Evolutionary conservation across 768 basidiomycete genomes (phyloP).

Genomic region (Rhizopogon vesiculosus): DNA sequence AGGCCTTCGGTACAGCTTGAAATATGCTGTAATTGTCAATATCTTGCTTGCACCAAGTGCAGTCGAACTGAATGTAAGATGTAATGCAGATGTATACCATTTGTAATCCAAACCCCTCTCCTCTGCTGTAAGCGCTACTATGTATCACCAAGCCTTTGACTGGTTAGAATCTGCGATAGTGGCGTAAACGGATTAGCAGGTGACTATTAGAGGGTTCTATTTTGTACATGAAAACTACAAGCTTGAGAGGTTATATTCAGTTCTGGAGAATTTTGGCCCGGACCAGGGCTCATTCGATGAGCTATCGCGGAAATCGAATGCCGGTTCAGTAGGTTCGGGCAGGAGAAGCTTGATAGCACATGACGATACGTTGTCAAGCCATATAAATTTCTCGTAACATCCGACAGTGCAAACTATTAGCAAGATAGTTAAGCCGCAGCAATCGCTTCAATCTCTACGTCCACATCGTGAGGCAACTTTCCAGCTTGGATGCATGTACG

Average conservation of each 20-base stretch:
- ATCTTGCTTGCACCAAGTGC: neutral
- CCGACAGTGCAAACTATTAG: no score
- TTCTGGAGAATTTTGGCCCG: neutral
- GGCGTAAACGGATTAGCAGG: neutral
- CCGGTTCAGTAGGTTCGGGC: no score
- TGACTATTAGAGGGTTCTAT: neutral
- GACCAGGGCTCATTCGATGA: no score
- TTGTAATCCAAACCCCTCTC: neutral
- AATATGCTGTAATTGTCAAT: neutral
- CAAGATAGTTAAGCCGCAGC: slow-evolving; percentile 29
- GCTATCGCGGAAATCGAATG: no score
- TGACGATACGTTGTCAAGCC: neutral
- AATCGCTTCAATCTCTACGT: slow-evolving; percentile 71
- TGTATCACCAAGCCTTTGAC: no score
- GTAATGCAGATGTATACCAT: neutral
- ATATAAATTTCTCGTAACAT: no score
- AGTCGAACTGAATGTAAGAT: neutral
- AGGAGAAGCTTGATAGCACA: no score
- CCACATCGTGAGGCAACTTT: slow-evolving; percentile 61
- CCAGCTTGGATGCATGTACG: slow-evolving; percentile 74
- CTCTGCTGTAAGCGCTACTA: neutral
- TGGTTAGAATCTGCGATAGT: no score
- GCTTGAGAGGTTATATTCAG: no score
- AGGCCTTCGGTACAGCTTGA: slow-evolving; percentile 22
- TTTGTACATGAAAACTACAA: neutral